A percentile compares a stretch with the other conserved stretches of the same genome.
These are phyloP conservation scores for Protomyces gravidus DNA, from an alignment of 1,139 yeast species.

Conservation along the genomic window DNA sequence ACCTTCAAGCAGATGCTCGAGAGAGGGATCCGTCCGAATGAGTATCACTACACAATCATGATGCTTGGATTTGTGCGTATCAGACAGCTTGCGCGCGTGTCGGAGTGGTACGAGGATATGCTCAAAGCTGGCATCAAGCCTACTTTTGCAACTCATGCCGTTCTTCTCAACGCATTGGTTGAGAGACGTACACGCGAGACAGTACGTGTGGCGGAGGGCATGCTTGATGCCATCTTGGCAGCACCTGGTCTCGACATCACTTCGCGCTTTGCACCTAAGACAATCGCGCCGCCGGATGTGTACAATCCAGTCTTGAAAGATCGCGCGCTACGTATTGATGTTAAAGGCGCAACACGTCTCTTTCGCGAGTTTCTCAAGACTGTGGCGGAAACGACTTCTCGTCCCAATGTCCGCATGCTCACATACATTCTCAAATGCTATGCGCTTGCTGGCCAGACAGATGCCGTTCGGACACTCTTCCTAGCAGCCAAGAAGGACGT, in stretches of 20 bases:
- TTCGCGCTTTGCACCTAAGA: slow-evolving; percentile 15
- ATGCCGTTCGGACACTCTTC: slow-evolving; percentile 17
- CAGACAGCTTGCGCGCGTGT: background rate
- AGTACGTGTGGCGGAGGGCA: background rate
- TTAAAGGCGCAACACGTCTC: slow-evolving; percentile 7
- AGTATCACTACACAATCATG: slow-evolving; percentile 19
- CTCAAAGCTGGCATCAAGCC: slow-evolving; percentile 9
- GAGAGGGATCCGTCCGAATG: slow-evolving; percentile 4
- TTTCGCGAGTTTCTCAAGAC: slow-evolving; percentile 11
- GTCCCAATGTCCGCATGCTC: slow-evolving; percentile 14
- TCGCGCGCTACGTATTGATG: background rate
- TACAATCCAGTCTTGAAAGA: slow-evolving; percentile 5
- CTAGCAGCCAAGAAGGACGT: slow-evolving; percentile 16
- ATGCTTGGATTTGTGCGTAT: slow-evolving; percentile 15
- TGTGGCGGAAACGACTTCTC: slow-evolving; percentile 7
- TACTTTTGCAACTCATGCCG: slow-evolving; percentile 13
- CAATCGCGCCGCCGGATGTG: slow-evolving; percentile 11
- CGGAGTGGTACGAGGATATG: slow-evolving; percentile 21
- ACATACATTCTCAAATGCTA: slow-evolving; percentile 10
- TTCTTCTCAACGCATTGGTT: slow-evolving; percentile 19
- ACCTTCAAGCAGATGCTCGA: slow-evolving; percentile 3
- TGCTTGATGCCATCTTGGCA: slow-evolving; percentile 8
- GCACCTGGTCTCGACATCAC: slow-evolving; percentile 7
- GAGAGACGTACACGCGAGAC: background rate
- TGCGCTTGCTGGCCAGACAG: background rate